Conservation (phyloP, 2,329 filamentous ascomycete species). For the Colletotrichum tamarilloi region DNA sequence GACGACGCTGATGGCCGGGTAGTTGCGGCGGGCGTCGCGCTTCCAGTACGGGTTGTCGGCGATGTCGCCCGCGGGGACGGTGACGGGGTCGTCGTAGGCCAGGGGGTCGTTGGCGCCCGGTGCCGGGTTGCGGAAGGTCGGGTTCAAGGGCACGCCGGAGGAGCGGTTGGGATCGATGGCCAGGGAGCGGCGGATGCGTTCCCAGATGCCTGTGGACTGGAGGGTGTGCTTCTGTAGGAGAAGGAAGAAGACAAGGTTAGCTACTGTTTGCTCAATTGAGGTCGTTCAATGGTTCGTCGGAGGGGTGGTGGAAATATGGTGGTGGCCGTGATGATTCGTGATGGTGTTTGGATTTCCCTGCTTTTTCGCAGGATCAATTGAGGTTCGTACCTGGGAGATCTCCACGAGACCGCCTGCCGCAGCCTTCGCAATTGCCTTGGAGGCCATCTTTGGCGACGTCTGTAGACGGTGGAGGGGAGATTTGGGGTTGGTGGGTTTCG, state of each 20-base stretch:
- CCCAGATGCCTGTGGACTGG: slow-evolving; percentile 90
- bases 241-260: background rate
- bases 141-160: slow-evolving; percentile 91
- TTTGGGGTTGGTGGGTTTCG: background rate
- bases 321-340: background rate
- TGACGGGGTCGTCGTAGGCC: slow-evolving; percentile 84
- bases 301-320: background rate
- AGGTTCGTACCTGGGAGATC: slow-evolving; percentile 66
- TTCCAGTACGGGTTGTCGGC: slow-evolving; percentile 97
- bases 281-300: slow-evolving; percentile 17
- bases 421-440: slow-evolving; percentile 68
- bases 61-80: slow-evolving; percentile 84
- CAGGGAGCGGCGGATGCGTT: slow-evolving; percentile 79
- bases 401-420: slow-evolving; percentile 62
- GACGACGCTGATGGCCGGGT: slow-evolving; percentile 83
- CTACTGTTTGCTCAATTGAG: background rate
- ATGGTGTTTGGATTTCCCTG: slow-evolving; percentile 7
- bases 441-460: slow-evolving; percentile 63
- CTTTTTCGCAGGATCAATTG: slow-evolving; percentile 21
- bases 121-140: slow-evolving; percentile 88
- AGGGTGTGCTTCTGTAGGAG: slow-evolving; percentile 89
- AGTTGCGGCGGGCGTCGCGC: slow-evolving; percentile 85
- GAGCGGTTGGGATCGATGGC: slow-evolving; percentile 90
- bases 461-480: slow-evolving; percentile 36
- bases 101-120: slow-evolving; percentile 79